phyloP scores from a whole-genome alignment of 352 stramenopile species.

The Phytophthora fragariae region DNA sequence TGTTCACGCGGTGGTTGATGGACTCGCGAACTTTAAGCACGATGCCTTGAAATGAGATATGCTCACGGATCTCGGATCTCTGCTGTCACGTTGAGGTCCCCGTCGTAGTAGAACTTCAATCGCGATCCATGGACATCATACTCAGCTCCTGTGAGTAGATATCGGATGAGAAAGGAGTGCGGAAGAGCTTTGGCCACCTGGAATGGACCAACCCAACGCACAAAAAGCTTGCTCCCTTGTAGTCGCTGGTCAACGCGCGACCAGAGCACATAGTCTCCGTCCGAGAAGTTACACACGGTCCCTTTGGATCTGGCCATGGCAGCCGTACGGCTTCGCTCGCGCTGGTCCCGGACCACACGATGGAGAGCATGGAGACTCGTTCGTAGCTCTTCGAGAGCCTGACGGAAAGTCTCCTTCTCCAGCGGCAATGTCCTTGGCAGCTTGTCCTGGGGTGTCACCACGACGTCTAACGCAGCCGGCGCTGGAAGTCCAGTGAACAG shows the following conservation, averaged over 20 bases:
- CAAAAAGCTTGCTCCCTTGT: background rate
- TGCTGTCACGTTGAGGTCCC: no score
- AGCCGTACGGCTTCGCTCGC: background rate
- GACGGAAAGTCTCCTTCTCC: background rate
- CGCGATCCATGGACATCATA: no score
- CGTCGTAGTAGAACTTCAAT: no score
- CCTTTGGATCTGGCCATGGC: background rate
- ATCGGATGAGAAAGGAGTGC: no score
- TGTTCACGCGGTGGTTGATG: no score
- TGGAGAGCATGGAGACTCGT: background rate
- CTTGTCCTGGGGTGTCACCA: background rate
- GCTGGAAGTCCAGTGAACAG: constrained; percentile 23
- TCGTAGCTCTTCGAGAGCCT: background rate
- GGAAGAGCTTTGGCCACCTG: background rate
- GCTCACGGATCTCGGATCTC: no score
- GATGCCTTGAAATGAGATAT: no score
- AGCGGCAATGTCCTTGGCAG: background rate
- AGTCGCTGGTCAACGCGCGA: background rate
- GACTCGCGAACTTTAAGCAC: no score
- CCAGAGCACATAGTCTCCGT: constrained; percentile 1
- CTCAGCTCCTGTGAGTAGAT: no score
- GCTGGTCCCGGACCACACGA: no score
- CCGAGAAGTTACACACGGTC: background rate
- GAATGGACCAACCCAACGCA: constrained; percentile 8
- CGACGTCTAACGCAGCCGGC: background rate